A percentile compares a stretch with the other conserved stretches of the same genome.
phyloP scores from a whole-genome alignment of 148 eudicot species.

The Amaranthus hypochondriacus region DNA sequence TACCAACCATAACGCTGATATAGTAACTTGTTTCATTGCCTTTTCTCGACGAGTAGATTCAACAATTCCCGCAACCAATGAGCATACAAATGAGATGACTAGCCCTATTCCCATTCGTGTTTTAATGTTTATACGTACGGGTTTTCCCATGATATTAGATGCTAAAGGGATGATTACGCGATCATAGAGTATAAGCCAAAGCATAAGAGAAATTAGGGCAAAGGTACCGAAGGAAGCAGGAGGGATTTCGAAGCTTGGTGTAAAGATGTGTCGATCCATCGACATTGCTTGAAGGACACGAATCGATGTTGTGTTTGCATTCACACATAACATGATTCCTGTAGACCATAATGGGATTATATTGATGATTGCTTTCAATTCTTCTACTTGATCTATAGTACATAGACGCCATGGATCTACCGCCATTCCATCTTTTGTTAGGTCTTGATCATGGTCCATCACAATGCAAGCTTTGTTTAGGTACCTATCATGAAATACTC shows the following conservation, averaged over 20 bases:
- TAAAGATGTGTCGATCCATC: slow-evolving; percentile 38
- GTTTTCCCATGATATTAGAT: slow-evolving; percentile 26
- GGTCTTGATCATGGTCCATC: slow-evolving; percentile 14
- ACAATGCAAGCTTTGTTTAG: slow-evolving; percentile 36
- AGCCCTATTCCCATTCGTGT: slow-evolving; percentile 36
- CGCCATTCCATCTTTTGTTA: slow-evolving; percentile 9
- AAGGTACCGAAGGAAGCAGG: slow-evolving; percentile 37
- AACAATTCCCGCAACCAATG: slow-evolving; percentile 22
- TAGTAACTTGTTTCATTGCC: slow-evolving; percentile 11
- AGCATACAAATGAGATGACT: slow-evolving; percentile 17
- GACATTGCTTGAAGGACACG: slow-evolving; percentile 40
- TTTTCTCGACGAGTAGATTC: slow-evolving; percentile 27
- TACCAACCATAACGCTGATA: slow-evolving; percentile 28
- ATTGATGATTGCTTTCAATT: slow-evolving; percentile 25
- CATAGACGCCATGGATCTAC: slow-evolving; percentile 28
- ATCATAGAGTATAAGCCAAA: slow-evolving; percentile 38
- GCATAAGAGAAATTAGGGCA: slow-evolving; percentile 16
- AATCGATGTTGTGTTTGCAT: slow-evolving; percentile 21
- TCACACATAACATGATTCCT: slow-evolving; percentile 25
- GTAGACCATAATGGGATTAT: slow-evolving; percentile 33
- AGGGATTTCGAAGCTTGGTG: slow-evolving; percentile 36
- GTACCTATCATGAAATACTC: slow-evolving; percentile 12
- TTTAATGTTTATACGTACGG: slow-evolving; percentile 14
- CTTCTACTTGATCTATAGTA: slow-evolving; percentile 33
- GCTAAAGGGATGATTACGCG: slow-evolving; percentile 36